Conservation (phyloP, 1,139 yeast species). For the Lizanozyma gosingica region DNA sequence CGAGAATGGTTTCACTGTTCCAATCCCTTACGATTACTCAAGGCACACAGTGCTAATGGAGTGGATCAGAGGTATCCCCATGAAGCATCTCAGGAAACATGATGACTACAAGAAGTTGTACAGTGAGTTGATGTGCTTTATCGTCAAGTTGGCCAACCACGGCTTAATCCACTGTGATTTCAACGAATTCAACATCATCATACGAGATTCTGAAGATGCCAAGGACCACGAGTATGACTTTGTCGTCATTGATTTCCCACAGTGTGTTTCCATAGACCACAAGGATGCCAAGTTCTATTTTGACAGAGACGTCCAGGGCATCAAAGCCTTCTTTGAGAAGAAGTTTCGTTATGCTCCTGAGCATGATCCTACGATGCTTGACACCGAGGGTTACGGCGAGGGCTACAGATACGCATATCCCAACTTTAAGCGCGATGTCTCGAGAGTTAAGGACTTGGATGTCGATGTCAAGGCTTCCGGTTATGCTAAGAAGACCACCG, state of each 20-base stretch:
- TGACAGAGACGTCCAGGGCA: conserved; percentile 87
- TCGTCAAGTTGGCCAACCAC: conserved; percentile 71
- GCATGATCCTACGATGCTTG: conserved; percentile 58
- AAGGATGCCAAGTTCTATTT: conserved; percentile 81
- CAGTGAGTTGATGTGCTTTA: conserved; percentile 77
- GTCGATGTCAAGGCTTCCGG: conserved; percentile 89
- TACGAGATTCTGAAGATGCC: conserved; percentile 52
- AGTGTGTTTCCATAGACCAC: conserved; percentile 90
- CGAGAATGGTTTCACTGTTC: conserved; percentile 75
- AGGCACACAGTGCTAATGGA: conserved; percentile 94
- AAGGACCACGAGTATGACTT: conserved; percentile 51
- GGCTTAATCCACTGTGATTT: conserved; percentile 97
- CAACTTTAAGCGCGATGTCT: conserved; percentile 64
- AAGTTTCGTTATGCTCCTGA: conserved; percentile 68
- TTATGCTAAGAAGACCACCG: conserved; percentile 59
- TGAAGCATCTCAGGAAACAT: conserved; percentile 73
- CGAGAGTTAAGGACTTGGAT: conserved; percentile 63
- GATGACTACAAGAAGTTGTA: conserved; percentile 62
- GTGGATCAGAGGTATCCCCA: conserved; percentile 77
- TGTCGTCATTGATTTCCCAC: conserved; percentile 95
- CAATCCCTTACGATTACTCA: conserved; percentile 80
- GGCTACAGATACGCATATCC: conserved; percentile 78
- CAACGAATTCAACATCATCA: conserved; percentile 91
- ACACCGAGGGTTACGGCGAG: conserved; percentile 71
- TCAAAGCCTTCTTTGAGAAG: conserved; percentile 70